Percentiles rank a stretch among this genome's conserved stretches.
phyloP scores from a whole-genome alignment of 2,329 filamentous ascomycete genomes.

The Zasmidium citrigriseum region DNA sequence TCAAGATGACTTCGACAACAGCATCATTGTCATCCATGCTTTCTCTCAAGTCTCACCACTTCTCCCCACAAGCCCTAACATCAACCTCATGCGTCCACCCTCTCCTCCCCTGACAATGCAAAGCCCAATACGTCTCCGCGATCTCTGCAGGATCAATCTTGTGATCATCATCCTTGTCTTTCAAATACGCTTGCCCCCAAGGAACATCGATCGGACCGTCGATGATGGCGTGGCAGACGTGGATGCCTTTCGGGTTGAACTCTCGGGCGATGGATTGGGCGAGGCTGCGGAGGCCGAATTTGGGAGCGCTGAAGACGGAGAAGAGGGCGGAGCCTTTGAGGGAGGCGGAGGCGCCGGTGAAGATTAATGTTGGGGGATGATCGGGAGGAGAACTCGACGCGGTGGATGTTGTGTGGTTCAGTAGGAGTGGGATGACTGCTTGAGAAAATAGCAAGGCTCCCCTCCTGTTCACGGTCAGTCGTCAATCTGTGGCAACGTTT shows the following conservation, averaged over 20 bases:
- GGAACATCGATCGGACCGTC: constrained; percentile 83
- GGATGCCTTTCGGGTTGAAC: constrained; percentile 79
- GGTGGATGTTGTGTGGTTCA: constrained; percentile 54
- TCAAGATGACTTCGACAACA: too few species aligned
- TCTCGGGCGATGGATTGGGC: constrained; percentile 75
- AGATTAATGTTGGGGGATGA: constrained; percentile 73
- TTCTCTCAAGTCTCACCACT: too few species aligned
- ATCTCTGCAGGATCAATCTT: constrained; percentile 80
- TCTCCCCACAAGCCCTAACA: constrained; percentile 75
- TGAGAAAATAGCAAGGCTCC: constrained; percentile 78
- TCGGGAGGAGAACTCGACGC: constrained; percentile 39
- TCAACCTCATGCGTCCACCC: constrained; percentile 81
- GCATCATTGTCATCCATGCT: too few species aligned
- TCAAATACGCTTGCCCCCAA: constrained; percentile 60
- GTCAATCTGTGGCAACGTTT: background rate
- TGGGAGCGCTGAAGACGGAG: constrained; percentile 71
- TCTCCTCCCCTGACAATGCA: constrained; percentile 77
- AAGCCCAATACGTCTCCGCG: constrained; percentile 79
- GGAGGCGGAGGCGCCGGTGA: constrained; percentile 82
- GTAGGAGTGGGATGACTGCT: constrained; percentile 66
- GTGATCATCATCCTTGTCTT: constrained; percentile 55
- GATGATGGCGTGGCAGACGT: constrained; percentile 71
- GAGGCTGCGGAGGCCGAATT: constrained; percentile 74
- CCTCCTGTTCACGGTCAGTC: constrained; percentile 28
- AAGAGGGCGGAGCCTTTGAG: constrained; percentile 69